Base-by-base conservation (phyloP, 179 eudicot species). In the Silene noctiflora region DNA sequence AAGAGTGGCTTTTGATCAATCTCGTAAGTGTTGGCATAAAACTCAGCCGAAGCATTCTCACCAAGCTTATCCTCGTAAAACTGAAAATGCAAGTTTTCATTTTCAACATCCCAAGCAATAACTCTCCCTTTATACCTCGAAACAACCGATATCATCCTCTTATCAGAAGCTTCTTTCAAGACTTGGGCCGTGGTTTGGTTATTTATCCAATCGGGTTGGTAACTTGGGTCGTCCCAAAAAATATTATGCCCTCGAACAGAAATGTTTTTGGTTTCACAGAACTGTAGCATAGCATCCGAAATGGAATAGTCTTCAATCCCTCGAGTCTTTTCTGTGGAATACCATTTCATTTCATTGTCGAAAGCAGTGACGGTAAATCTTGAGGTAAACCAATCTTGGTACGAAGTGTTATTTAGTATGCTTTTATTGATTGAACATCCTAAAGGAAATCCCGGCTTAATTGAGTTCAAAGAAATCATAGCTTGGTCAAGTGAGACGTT, bases 331-430 rank as follows among this genome's bases (percentile, higher is more conserved):
- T 91, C 96, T 0, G 72, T 89, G 85, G 68, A 60, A 81, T 83
- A 80, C 98, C 98, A 93, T 75, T 93, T 93, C 87, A 93, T 81
- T 69, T 93, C 98, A 27, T 93, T 88, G n/a, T 84, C 92, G 60
- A 93, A 92, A 0, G 88, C 87, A 13, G 94, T 88, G 60, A 83
- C 83, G 2, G 77, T 81, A 86, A 93, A 93, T 61, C 87, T 80
- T 39, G 90, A 86, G 20, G 82, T 31, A 76, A 93, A 86, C 98
- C 98, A 93, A 31, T 85, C 66, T 65, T 89, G 92, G 83, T 91
- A 93, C 13, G 76, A 85, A 0, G 74, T 63, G 83, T 76, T 86
- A 61, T 59, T 73, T 9, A 89, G 81, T 75, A 93, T 87, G 44
- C 86, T 60, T 3, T 68, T 42, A 79, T 78, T 86, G 4, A 89